A percentile compares a stretch with the other conserved stretches of the same genome.
These are phyloP conservation scores for Tubosaeta sp. DNA, from an alignment of 768 basidiomycete genomes.

Conservation along the genomic window DNA sequence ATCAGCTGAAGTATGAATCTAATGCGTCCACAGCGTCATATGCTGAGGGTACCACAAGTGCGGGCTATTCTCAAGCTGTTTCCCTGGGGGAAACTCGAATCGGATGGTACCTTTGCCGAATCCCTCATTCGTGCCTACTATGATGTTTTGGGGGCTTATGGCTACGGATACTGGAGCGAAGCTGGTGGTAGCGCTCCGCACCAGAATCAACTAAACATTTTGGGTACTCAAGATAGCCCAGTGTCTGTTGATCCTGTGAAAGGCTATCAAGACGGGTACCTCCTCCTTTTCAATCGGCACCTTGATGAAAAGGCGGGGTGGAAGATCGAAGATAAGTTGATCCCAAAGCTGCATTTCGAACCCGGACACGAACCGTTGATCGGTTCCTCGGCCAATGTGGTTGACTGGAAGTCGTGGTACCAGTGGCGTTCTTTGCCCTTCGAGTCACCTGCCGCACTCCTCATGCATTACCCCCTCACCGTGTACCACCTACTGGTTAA, in stretches of 20 bases:
- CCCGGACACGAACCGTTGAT: constrained; percentile 25
- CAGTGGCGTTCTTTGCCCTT: constrained; percentile 42
- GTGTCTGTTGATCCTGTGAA: constrained; percentile 8
- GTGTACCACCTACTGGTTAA: constrained; percentile 37
- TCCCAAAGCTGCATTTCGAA: constrained; percentile 32
- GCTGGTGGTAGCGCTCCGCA: constrained; percentile 34
- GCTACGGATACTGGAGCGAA: constrained; percentile 41
- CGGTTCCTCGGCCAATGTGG: constrained; percentile 25
- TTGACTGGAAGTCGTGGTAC: constrained; percentile 44
- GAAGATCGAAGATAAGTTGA: constrained; percentile 33
- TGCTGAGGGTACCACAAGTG: constrained; percentile 32
- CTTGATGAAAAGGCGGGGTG: constrained; percentile 33
- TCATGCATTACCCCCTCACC: constrained; percentile 42
- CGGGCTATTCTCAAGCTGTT: constrained; percentile 35
- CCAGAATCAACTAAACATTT: constrained; percentile 16
- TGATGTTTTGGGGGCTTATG: constrained; percentile 35
- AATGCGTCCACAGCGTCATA: constrained; percentile 29
- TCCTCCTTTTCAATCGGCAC: constrained; percentile 29
- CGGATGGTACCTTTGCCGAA: constrained; percentile 36
- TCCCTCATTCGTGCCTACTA: constrained; percentile 34
- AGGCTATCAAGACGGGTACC: constrained; percentile 31
- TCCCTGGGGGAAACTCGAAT: constrained; percentile 41
- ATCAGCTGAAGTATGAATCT: background rate
- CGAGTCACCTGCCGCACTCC: constrained; percentile 39
- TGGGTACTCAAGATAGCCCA: constrained; percentile 2